Evolutionary conservation across 352 stramenopile species (phyloP).

Genomic region (Pythium graminicola): DNA sequence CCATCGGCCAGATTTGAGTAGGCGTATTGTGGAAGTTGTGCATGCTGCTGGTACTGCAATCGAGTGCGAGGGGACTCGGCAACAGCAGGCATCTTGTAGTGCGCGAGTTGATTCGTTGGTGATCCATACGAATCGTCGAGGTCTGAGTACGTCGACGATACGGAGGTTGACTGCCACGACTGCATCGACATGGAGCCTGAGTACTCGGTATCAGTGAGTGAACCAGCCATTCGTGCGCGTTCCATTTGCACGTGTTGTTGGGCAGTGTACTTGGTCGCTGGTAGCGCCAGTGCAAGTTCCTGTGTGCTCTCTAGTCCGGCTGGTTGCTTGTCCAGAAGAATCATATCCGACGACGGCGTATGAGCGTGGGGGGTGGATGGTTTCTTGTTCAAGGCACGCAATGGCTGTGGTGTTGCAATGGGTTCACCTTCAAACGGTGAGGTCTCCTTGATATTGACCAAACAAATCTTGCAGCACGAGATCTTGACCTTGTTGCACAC

Average conservation of each 20-base stretch:
- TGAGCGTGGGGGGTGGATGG: not conserved
- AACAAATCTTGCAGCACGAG: slow-evolving; percentile 63
- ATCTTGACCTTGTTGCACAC: slow-evolving; percentile 41
- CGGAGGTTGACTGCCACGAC: slow-evolving; percentile 51
- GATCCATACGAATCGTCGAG: slow-evolving; percentile 31
- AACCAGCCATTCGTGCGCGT: slow-evolving; percentile 25
- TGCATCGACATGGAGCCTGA: slow-evolving; percentile 47
- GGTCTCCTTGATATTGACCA: slow-evolving; percentile 60
- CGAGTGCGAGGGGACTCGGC: slow-evolving; percentile 25
- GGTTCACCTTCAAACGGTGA: slow-evolving; percentile 55
- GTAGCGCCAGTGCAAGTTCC: slow-evolving; percentile 17
- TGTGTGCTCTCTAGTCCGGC: slow-evolving; percentile 5
- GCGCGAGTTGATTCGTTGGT: slow-evolving; percentile 16
- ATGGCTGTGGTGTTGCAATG: slow-evolving; percentile 24
- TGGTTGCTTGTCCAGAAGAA: not conserved
- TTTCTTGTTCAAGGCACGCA: slow-evolving; percentile 28
- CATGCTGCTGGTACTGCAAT: slow-evolving; percentile 2
- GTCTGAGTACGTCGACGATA: slow-evolving; percentile 50
- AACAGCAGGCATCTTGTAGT: slow-evolving; percentile 41
- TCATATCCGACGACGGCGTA: too few species aligned
- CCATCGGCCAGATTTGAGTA: slow-evolving; percentile 11
- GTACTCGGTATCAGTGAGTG: slow-evolving; percentile 53
- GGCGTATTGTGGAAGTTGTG: slow-evolving; percentile 15
- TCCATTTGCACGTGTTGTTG: slow-evolving; percentile 22
- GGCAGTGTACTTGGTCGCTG: not conserved